Conservation (phyloP, 2,329 filamentous ascomycete species). For the Raffaelea deltoideospora region DNA sequence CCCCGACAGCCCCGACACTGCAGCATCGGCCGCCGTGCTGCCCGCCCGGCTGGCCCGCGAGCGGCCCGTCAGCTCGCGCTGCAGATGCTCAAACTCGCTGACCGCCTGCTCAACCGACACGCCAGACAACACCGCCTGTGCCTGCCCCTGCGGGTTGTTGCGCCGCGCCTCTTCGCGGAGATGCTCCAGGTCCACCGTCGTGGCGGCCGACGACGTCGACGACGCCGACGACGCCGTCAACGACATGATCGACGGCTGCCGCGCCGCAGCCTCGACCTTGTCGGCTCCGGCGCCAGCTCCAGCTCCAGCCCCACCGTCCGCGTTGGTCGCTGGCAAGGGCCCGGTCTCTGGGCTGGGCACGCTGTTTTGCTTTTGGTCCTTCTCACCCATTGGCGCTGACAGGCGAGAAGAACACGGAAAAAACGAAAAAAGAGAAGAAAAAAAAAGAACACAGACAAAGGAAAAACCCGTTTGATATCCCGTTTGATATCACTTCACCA, state of each 20-base stretch:
- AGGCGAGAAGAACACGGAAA: too few relatives aligned
- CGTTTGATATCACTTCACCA: too few relatives aligned
- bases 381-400: conserved; percentile 7
- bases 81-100: conserved; percentile 55
- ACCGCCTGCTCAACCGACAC: conserved; percentile 54
- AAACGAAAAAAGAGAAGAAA: neutral
- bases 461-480: too few relatives aligned
- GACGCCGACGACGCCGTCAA: conserved; percentile 9
- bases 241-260: conserved; percentile 4
- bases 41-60: conserved; percentile 33
- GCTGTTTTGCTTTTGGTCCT: conserved; percentile 3
- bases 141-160: conserved; percentile 32
- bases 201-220: conserved; percentile 11
- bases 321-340: too few relatives aligned
- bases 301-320: too few relatives aligned
- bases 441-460: too few relatives aligned
- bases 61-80: conserved; percentile 41
- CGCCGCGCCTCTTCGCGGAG: conserved; percentile 24
- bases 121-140: conserved; percentile 25
- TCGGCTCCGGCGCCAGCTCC: conserved; percentile 2
- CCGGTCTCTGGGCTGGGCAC: too few relatives aligned
- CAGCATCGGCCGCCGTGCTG: conserved; percentile 13
- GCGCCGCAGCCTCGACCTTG: conserved; percentile 7
- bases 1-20: conserved; percentile 19
- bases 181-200: conserved; percentile 19